Conservation (phyloP, 2,329 filamentous ascomycete species). For the Penicillium italicum region DNA sequence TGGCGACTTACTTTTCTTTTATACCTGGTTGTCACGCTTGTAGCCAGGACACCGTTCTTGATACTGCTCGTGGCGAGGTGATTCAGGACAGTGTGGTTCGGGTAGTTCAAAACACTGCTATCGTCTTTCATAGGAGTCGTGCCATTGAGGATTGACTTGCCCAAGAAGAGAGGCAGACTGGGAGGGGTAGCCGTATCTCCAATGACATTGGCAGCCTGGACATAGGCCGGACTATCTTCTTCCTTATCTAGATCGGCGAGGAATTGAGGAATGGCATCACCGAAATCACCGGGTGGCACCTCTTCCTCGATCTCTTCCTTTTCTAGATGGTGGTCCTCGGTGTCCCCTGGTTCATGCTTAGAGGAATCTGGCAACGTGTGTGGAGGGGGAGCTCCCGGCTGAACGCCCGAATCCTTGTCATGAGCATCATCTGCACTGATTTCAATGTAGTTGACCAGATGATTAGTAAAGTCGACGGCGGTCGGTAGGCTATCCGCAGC, state of each 20-base stretch:
- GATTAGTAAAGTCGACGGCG: slow-evolving; percentile 96
- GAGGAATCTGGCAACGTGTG: slow-evolving; percentile 41
- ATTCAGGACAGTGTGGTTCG: slow-evolving; percentile 94
- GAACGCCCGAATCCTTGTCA: slow-evolving; percentile 35
- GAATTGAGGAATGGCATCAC: slow-evolving; percentile 74
- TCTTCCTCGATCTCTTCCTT: slow-evolving; percentile 53
- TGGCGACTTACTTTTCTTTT: slow-evolving; percentile 65
- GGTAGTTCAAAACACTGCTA: slow-evolving; percentile 93
- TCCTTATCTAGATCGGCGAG: slow-evolving; percentile 78
- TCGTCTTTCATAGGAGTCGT: slow-evolving; percentile 93
- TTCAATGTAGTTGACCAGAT: slow-evolving; percentile 97
- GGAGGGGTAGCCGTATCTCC: slow-evolving; percentile 80
- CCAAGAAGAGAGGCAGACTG: slow-evolving; percentile 81
- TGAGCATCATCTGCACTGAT: slow-evolving; percentile 70
- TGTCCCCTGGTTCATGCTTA: slow-evolving; percentile 37
- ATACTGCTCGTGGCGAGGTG: slow-evolving; percentile 97
- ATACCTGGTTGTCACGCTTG: slow-evolving; percentile 95
- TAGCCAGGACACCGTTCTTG: slow-evolving; percentile 91
- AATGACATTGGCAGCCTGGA: slow-evolving; percentile 69
- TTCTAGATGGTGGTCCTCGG: slow-evolving; percentile 19
- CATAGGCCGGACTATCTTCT: slow-evolving; percentile 71
- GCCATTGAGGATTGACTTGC: slow-evolving; percentile 91
- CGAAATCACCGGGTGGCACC: slow-evolving; percentile 60
- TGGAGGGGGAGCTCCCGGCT: slow-evolving; percentile 43
- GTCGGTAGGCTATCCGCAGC: slow-evolving; percentile 84